Evolutionary conservation across 202 grass and related monocot species (phyloP).

Genomic region (Alloteropsis angusta): DNA sequence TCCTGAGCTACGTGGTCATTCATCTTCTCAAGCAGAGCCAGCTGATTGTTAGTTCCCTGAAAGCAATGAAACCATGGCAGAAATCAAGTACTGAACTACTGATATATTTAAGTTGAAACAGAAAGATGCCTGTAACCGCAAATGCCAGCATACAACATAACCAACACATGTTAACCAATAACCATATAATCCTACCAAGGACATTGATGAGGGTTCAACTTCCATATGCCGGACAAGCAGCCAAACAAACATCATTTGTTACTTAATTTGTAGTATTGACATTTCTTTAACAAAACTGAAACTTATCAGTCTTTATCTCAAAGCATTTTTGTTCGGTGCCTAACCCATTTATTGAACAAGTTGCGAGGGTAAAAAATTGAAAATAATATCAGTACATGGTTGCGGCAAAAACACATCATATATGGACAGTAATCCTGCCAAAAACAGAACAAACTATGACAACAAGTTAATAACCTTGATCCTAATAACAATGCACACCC

Average conservation of each 20-base stretch:
- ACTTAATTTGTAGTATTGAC: background rate
- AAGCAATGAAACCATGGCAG: conserved; percentile 1
- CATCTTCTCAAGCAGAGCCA: conserved; percentile 79
- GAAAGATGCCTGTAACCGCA: background rate
- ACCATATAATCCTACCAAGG: background rate
- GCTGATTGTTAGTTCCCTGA: conserved; percentile 79
- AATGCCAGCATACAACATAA: background rate
- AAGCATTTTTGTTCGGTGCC: background rate
- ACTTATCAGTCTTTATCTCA: background rate
- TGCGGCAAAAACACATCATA: background rate
- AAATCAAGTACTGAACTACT: background rate
- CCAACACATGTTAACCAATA: background rate
- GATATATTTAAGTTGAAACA: background rate
- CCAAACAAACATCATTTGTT: background rate
- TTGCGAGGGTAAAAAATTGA: background rate
- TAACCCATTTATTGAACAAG: background rate
- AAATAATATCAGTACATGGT: background rate
- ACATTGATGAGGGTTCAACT: background rate
- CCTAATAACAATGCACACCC: background rate
- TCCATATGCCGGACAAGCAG: background rate
- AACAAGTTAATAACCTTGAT: background rate
- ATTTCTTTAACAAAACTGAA: background rate
- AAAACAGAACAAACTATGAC: background rate
- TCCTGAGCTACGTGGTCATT: conserved; percentile 55
- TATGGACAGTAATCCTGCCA: background rate